phyloP scores from a whole-genome alignment of 345 rosid genomes.

The Zanthoxylum bungeanum region DNA sequence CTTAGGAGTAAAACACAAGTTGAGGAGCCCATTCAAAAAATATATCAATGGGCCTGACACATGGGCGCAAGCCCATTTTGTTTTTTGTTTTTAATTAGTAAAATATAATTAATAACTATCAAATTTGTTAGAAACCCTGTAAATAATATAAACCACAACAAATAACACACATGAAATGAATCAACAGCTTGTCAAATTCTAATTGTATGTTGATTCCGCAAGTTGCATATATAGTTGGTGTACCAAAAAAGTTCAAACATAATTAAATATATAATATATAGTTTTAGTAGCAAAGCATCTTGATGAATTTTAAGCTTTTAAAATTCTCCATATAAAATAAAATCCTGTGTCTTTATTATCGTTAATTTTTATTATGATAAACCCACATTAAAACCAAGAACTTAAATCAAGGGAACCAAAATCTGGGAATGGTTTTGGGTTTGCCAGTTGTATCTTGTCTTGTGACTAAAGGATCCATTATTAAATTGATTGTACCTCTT shows the following conservation, averaged over 20 bases:
- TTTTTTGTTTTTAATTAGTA: too few species aligned
- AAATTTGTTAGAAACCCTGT: neutral
- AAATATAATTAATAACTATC: too few species aligned
- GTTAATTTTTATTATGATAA: neutral
- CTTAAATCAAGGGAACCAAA: neutral
- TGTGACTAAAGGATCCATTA: neutral
- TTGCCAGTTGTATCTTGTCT: neutral
- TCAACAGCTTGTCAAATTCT: neutral
- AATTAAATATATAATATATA: too few species aligned
- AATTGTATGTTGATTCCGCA: neutral
- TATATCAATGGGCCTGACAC: too few species aligned
- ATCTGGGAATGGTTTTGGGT: constrained; percentile 10
- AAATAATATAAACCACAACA: neutral
- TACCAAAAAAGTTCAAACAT: neutral
- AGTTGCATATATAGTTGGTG: neutral
- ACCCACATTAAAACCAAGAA: neutral
- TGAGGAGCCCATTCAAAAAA: too few species aligned
- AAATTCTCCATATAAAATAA: neutral
- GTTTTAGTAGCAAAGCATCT: too few species aligned
- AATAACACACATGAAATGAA: neutral
- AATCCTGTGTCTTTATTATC: neutral
- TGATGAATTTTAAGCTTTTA: too few species aligned
- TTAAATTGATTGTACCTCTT: neutral
- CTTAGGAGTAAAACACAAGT: too few species aligned
- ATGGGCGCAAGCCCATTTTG: too few species aligned